phyloP scores from a whole-genome alignment of 257 asterid genomes.

The Salvia rosmarinus region DNA sequence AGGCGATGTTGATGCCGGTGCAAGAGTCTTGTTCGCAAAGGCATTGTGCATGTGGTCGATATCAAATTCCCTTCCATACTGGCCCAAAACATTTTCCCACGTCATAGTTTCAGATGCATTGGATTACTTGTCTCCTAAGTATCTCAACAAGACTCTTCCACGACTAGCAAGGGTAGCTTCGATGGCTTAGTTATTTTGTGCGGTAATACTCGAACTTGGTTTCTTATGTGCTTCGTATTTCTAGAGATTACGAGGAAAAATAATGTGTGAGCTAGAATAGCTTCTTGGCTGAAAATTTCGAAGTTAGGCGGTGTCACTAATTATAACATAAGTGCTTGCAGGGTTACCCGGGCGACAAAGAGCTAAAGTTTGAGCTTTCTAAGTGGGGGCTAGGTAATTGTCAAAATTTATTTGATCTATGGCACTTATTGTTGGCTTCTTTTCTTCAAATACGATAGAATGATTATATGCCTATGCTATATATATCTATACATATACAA shows the following conservation, averaged over 20 bases:
- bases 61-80: constrained; percentile 86
- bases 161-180: constrained; percentile 85
- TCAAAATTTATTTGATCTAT: constrained; percentile 15
- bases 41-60: constrained; percentile 76
- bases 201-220: constrained; percentile 47
- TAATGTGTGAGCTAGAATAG: background rate
- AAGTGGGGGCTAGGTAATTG: constrained; percentile 85
- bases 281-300: background rate
- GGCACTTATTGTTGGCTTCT: too few species aligned
- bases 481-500: too few species aligned
- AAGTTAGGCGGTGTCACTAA: constrained; percentile 5
- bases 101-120: constrained; percentile 84
- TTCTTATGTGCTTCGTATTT: constrained; percentile 9
- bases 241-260: background rate
- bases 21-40: constrained; percentile 63
- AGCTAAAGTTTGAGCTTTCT: constrained; percentile 69
- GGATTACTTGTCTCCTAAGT: constrained; percentile 83
- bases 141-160: constrained; percentile 87
- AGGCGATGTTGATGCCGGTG: constrained; percentile 69
- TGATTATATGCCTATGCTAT: too few species aligned
- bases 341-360: constrained; percentile 76
- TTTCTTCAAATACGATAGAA: too few species aligned
- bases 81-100: constrained; percentile 78
- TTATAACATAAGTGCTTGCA: constrained; percentile 39
- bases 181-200: constrained; percentile 73